A percentile compares a stretch with the other conserved stretches of the same genome.
Evolutionary conservation across 441 rosid species (phyloP).

Genomic region (Adansonia madagascariensis): DNA sequence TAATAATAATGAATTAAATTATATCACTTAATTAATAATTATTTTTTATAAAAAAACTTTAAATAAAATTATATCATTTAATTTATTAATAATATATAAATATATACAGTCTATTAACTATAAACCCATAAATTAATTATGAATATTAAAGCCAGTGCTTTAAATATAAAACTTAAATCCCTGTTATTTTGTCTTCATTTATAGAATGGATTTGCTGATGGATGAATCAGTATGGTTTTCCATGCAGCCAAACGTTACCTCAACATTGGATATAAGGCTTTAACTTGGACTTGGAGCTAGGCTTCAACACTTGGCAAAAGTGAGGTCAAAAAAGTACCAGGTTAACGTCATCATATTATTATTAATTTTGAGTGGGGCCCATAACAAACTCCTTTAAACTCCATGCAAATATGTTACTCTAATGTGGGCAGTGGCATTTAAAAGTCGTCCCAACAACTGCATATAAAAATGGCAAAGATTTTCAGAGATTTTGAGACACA

Average conservation of each 20-base stretch:
- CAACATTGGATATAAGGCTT: background rate
- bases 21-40: too few relatives aligned
- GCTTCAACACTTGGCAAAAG: background rate
- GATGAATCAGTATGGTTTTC: background rate
- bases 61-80: too few relatives aligned
- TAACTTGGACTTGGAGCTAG: background rate
- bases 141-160: background rate
- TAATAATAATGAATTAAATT: too few relatives aligned
- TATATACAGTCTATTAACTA: too few relatives aligned
- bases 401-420: conserved; percentile 26
- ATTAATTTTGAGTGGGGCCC: conserved; percentile 22
- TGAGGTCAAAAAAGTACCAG: conserved; percentile 6
- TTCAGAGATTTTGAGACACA: conserved; percentile 31
- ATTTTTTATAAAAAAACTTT: too few relatives aligned
- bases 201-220: background rate
- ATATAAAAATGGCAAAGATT: conserved; percentile 37
- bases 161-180: background rate
- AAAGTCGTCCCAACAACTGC: conserved; percentile 19
- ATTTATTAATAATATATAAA: too few relatives aligned
- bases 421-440: conserved; percentile 10
- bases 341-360: background rate
- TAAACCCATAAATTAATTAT: background rate
- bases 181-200: background rate
- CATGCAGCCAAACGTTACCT: background rate
- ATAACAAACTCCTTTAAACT: conserved; percentile 29